A percentile compares a stretch with the other conserved stretches of the same genome.
These are phyloP conservation scores for Eutypa lata DNA, from an alignment of 2,329 filamentous ascomycete genomes.

Conservation along the genomic window DNA sequence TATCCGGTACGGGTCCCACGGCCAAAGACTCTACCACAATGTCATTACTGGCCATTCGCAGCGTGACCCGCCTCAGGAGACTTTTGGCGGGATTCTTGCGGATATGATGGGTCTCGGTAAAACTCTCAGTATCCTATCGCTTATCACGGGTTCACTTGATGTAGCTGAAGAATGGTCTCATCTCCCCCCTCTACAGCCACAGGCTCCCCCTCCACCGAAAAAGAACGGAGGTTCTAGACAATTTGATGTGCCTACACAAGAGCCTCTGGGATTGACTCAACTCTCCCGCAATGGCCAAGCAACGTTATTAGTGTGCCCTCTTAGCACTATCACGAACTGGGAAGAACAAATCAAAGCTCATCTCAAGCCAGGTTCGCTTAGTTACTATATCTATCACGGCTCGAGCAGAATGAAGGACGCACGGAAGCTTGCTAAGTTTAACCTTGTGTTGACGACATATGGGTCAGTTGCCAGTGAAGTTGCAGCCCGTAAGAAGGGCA, in stretches of 20 bases:
- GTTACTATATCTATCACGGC: constrained; percentile 85
- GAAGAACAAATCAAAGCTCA: constrained; percentile 87
- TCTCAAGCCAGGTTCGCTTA: constrained; percentile 61
- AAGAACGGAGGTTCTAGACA: constrained; percentile 33
- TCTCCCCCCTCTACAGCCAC: constrained; percentile 48
- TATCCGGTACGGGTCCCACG: constrained; percentile 44
- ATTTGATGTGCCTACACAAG: constrained; percentile 39
- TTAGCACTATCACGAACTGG: constrained; percentile 94
- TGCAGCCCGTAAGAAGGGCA: constrained; percentile 58
- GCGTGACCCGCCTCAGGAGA: constrained; percentile 59
- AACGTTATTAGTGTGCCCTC: constrained; percentile 82
- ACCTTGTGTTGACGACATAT: constrained; percentile 91
- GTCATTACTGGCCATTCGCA: constrained; percentile 75
- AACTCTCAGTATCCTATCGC: constrained; percentile 78
- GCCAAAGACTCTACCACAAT: constrained; percentile 69
- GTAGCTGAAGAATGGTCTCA: constrained; percentile 62
- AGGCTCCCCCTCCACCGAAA: constrained; percentile 34
- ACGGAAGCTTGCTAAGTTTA: constrained; percentile 66
- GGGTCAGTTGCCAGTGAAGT: constrained; percentile 82
- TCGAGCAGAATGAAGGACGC: constrained; percentile 68
- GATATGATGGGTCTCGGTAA: constrained; percentile 92
- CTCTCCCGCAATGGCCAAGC: constrained; percentile 69
- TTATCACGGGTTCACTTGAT: constrained; percentile 64
- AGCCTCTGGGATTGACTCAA: constrained; percentile 45
- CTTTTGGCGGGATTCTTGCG: constrained; percentile 70